Base-by-base conservation (phyloP, 2,329 filamentous ascomycete genomes). In the Scedosporium boydii region DNA sequence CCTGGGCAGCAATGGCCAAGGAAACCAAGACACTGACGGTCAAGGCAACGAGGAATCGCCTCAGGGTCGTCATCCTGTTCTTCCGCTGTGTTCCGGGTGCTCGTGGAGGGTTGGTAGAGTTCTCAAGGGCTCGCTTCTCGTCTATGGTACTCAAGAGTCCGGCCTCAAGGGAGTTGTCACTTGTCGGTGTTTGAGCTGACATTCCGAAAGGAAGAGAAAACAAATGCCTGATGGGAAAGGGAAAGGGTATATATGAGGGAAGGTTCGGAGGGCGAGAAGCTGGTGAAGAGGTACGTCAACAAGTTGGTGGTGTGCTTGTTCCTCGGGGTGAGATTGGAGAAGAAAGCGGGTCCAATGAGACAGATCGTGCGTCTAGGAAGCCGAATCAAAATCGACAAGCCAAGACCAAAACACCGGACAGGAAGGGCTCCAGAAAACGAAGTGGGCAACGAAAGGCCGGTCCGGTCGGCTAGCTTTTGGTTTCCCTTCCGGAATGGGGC, bases 131-230 rank as follows among this genome's bases (percentile, higher is more conserved):
- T 9, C 48, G 55, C 66, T 67, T 70, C 56, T 69, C 68, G 62
- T 70, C 67, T 63, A 67, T 59, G 59, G 55, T 62, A 56, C 34
- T 38, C 61, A 69, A 58, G 42, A 69, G 63, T 65, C 68, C 67
- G 63, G 66, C 65, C 63, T 70, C 68, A 27, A 69, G 62, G 34
- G 56, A 61, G 46, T 46, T 57, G 38, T 68, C 64, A 57, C 53
- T 62, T n/a, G 48, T 58, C 29, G 51, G 34, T 6, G 34, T 18
- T 18, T 59, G 27, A 59, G 58, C 18, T 23, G 56, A 58, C 63
- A 64, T 64, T 21, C 10, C 56, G 26, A 42, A 53, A 27, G 16
- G 16, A 58, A 26, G 18, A 46, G 23, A n/a, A 26, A 44, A 16
- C 4, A 21, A 4, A 9, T 10, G 34, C 21, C 51, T 6, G 23